Evolutionary conservation across 148 eudicot species (phyloP).

Genomic region (Arctostaphylos glauca): DNA sequence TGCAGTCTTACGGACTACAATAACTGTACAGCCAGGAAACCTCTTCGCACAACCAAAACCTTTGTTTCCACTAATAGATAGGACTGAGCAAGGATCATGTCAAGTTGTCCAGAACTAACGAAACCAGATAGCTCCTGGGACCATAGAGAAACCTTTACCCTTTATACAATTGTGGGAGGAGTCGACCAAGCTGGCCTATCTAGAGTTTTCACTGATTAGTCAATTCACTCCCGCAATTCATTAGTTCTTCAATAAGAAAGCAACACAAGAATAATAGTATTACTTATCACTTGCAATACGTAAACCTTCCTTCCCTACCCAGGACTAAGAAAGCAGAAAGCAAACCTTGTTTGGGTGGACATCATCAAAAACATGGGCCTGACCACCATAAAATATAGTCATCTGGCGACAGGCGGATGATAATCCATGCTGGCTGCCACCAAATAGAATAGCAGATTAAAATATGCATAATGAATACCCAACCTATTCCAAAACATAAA

Average conservation of each 20-base stretch:
- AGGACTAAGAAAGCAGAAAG: slow-evolving; percentile 12
- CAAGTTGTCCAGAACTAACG: background rate
- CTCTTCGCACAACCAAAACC: background rate
- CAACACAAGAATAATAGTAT: slow-evolving; percentile 1
- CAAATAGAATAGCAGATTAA: background rate
- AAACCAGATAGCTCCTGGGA: background rate
- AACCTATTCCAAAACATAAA: background rate
- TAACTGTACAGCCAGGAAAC: slow-evolving; percentile 3
- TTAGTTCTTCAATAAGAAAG: slow-evolving; percentile 1
- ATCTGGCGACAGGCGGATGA: slow-evolving; percentile 57
- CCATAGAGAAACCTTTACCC: background rate
- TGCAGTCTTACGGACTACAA: background rate
- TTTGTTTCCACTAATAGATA: slow-evolving; percentile 5
- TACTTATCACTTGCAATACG: slow-evolving; percentile 9
- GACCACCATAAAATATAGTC: slow-evolving; percentile 85
- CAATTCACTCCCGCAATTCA: background rate
- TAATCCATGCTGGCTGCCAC: slow-evolving; percentile 50
- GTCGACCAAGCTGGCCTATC: slow-evolving; percentile 1
- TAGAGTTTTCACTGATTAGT: background rate
- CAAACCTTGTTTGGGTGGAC: slow-evolving; percentile 76
- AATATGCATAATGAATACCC: background rate
- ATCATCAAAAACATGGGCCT: slow-evolving; percentile 82
- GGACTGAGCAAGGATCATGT: background rate
- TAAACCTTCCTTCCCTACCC: background rate
- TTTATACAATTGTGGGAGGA: background rate